Base-by-base conservation (phyloP, 2,329 filamentous ascomycete genomes). In the Aspergillus sp. region DNA sequence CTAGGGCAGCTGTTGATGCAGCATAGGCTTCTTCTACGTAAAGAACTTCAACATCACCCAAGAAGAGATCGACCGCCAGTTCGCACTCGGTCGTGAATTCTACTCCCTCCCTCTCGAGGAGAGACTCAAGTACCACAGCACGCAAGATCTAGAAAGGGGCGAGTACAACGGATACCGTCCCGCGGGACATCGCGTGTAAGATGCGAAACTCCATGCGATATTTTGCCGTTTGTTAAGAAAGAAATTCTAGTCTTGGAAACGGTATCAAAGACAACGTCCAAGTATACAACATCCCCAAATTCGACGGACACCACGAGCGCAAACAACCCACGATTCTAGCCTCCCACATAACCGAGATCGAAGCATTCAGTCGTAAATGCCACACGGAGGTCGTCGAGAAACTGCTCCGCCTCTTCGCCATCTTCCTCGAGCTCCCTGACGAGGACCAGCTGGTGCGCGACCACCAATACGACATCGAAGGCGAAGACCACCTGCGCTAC, bases 401-500 rank as follows among this genome's bases (percentile, higher is more conserved):
- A 30, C 75, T 89, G 0, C 79, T 87, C 9, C 79, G 80, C 0
- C 79, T 88, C 2, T 85, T 88, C 52, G 85, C 86, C 5, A 79
- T 86, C 37, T 76, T 87, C 0, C 77, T 88, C 0, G 79, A 88
- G 63, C 74, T 89, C 0, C 82, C 83, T 0, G 79, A 84, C 37
- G 84, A 88, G 65, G 79, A 86, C 2, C 78, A 81, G 56, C 75
- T 88, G 34, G 77, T 83, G 60, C 75, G 79, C 17, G 73, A 82
- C 7, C 86, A 88, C 67, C 76, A 75, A 15, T 88, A 86, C 68
- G 79, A 85, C 2, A 75, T 79, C n/a, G 78, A 82, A 27, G 79
- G 82, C 17, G 84, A 87, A 59, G 83, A 84, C 22, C 84, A 87
- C 57, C 75, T 87, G n/a, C 79, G 86, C 3, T 87, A 86, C 68